Conservation (phyloP, 441 rosid species). For the Bruguiera hainesii region DNA sequence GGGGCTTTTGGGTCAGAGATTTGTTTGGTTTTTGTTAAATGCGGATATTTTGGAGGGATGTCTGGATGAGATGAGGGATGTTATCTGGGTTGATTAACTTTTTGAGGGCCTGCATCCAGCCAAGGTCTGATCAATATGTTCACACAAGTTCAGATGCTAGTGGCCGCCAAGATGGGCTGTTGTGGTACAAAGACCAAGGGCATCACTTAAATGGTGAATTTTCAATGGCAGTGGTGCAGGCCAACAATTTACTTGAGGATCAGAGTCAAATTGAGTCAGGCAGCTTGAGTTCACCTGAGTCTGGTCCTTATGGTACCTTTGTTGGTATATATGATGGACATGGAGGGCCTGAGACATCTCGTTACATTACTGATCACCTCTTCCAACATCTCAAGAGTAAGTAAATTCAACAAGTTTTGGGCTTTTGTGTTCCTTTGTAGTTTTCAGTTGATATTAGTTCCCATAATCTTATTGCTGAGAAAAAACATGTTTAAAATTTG, state of each 20-base stretch:
- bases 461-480: not conserved
- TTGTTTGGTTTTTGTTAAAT: slow-evolving; percentile 26
- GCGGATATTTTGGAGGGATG: slow-evolving; percentile 49
- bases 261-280: slow-evolving; percentile 97
- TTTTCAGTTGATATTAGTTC: not conserved
- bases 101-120: slow-evolving; percentile 88
- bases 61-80: slow-evolving; percentile 98
- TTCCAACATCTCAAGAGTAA: slow-evolving; percentile 81
- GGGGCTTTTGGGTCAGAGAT: slow-evolving; percentile 13
- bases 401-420: slow-evolving; percentile 19
- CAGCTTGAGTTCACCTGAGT: slow-evolving; percentile 52
- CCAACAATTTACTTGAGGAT: slow-evolving; percentile 94
- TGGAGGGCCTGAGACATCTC: slow-evolving; percentile 93
- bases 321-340: slow-evolving; percentile 95
- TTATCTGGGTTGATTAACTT: slow-evolving; percentile 79
- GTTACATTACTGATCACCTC: slow-evolving; percentile 72
- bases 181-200: slow-evolving; percentile 88
- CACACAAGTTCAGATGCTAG: slow-evolving; percentile 53
- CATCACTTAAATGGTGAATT: slow-evolving; percentile 86
- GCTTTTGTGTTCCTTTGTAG: slow-evolving; percentile 1
- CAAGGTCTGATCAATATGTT: slow-evolving; percentile 62
- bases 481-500: not conserved
- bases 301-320: slow-evolving; percentile 86
- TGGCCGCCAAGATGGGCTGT: slow-evolving; percentile 84
- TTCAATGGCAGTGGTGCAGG: slow-evolving; percentile 98